A percentile compares a stretch with the other conserved stretches of the same genome.
Evolutionary conservation across 495 filamentous ascomycete genomes (phyloP).

Genomic region (Sphaerosporella brunnea): DNA sequence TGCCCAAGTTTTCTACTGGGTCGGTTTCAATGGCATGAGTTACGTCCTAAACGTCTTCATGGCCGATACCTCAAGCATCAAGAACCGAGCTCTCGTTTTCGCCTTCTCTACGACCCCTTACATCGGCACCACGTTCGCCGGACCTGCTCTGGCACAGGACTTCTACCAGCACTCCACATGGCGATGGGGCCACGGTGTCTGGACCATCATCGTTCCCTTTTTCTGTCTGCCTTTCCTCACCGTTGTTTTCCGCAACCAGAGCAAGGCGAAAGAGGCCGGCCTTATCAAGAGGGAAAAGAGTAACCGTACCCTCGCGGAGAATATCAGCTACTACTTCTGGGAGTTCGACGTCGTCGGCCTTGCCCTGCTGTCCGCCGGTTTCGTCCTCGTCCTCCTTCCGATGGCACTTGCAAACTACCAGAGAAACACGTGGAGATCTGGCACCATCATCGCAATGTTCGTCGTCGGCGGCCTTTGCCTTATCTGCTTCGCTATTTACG

Average conservation of each 20-base stretch:
- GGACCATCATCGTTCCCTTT: slow-evolving; percentile 40
- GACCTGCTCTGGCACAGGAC: slow-evolving; percentile 31
- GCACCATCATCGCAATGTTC: slow-evolving; percentile 39
- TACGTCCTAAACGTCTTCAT: slow-evolving; percentile 44
- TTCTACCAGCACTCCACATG: slow-evolving; percentile 35
- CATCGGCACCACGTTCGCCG: slow-evolving; percentile 43
- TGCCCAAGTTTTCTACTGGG: slow-evolving; percentile 29
- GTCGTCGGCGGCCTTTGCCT: slow-evolving; percentile 38
- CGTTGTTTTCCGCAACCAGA: slow-evolving; percentile 40
- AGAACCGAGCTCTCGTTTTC: slow-evolving; percentile 44
- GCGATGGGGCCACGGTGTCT: slow-evolving; percentile 48
- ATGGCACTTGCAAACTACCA: slow-evolving; percentile 38
- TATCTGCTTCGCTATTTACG: slow-evolving; percentile 41
- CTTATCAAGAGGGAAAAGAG: slow-evolving; percentile 8
- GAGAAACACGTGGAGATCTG: slow-evolving; percentile 34
- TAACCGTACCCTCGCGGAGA: slow-evolving; percentile 16
- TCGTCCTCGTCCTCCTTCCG: slow-evolving; percentile 47
- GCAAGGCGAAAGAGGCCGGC: slow-evolving; percentile 37
- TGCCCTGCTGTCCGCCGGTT: slow-evolving; percentile 37
- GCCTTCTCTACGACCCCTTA: slow-evolving; percentile 48
- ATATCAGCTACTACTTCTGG: slow-evolving; percentile 36
- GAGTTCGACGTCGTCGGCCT: slow-evolving; percentile 45
- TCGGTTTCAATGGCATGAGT: slow-evolving; percentile 38
- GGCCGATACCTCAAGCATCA: slow-evolving; percentile 46
- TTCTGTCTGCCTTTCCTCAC: slow-evolving; percentile 37